These are phyloP conservation scores for Picochlorum costavermella DNA, from an alignment of 139 green algal genomes.

Conservation along the genomic window DNA sequence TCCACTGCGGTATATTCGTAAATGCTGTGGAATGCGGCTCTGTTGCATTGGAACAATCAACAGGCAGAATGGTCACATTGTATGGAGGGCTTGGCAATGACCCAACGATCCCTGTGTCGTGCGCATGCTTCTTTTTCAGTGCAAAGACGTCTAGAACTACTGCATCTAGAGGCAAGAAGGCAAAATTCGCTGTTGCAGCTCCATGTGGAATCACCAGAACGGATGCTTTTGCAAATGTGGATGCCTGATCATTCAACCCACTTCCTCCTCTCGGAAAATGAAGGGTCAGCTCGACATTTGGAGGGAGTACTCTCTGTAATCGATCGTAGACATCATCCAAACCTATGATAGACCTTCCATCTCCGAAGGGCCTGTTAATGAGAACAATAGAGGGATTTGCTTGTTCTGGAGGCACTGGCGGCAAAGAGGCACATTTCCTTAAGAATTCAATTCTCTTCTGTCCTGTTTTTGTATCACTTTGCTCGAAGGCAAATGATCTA, in stretches of 20 bases:
- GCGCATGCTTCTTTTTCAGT: not conserved
- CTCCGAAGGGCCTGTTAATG: constrained; percentile 9
- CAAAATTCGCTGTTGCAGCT: constrained; percentile 12
- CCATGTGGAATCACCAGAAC: constrained; percentile 9
- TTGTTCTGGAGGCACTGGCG: constrained; percentile 2
- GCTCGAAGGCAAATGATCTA: not conserved
- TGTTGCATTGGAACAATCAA: constrained; percentile 4
- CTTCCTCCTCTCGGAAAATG: constrained; percentile 4
- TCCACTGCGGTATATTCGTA: not conserved
- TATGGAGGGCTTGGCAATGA: constrained; percentile 6
- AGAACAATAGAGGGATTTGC: constrained; percentile 2
- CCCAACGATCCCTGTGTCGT: constrained; percentile 5
- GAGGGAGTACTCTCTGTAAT: not conserved
- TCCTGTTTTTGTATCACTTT: not conserved
- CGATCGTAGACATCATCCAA: constrained; percentile 7
- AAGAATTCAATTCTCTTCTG: constrained; percentile 8
- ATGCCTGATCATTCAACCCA: not conserved
- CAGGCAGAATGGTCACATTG: constrained; percentile 3
- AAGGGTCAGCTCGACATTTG: not conserved
- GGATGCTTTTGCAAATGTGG: not conserved
- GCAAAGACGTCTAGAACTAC: constrained; percentile 11
- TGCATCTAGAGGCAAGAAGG: constrained; percentile 8
- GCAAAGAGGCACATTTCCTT: constrained; percentile 7
- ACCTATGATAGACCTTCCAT: constrained; percentile 9
- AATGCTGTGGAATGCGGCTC: not conserved